Conservation (phyloP, 495 filamentous ascomycete genomes). For the Jackrogersella multiformis region DNA sequence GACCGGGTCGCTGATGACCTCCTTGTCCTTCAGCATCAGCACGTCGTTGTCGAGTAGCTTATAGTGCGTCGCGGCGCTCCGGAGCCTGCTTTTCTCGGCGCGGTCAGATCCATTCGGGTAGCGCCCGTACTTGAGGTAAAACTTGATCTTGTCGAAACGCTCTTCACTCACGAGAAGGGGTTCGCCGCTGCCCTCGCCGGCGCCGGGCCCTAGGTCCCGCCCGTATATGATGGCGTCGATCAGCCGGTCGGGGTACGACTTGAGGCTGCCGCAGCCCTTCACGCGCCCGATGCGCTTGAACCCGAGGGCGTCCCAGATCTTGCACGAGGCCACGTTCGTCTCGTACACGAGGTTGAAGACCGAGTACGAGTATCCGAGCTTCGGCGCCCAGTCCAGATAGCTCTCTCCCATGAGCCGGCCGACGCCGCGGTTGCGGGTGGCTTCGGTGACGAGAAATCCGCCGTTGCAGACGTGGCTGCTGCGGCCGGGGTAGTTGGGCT, state of each 20-base stretch:
- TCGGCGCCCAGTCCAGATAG: constrained; percentile 94
- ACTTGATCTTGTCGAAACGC: constrained; percentile 97
- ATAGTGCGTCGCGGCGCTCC: constrained; percentile 95
- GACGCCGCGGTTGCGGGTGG: constrained; percentile 87
- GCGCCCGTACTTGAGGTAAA: constrained; percentile 93
- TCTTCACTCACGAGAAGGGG: constrained; percentile 95
- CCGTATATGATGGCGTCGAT: constrained; percentile 98
- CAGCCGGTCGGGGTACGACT: constrained; percentile 78
- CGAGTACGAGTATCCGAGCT: constrained; percentile 92
- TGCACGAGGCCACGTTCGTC: constrained; percentile 92
- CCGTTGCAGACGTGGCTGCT: constrained; percentile 97
- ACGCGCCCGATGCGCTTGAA: constrained; percentile 97
- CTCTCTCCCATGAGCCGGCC: constrained; percentile 92
- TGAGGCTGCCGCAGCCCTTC: constrained; percentile 85
- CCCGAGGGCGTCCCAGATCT: constrained; percentile 96
- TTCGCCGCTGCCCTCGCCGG: constrained; percentile 57
- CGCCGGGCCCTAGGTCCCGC: constrained; percentile 69
- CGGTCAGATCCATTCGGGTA: constrained; percentile 94
- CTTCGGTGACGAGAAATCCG: constrained; percentile 92
- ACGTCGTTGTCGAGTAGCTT: constrained; percentile 81
- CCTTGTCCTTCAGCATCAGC: constrained; percentile 96
- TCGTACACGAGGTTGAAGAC: constrained; percentile 99
- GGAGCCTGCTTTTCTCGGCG: constrained; percentile 91
- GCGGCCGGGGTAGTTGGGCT: constrained; percentile 96
- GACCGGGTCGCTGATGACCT: constrained; percentile 91